These are phyloP conservation scores for Saitozyma sp. DNA, from an alignment of 768 basidiomycete species.

Conservation along the genomic window DNA sequence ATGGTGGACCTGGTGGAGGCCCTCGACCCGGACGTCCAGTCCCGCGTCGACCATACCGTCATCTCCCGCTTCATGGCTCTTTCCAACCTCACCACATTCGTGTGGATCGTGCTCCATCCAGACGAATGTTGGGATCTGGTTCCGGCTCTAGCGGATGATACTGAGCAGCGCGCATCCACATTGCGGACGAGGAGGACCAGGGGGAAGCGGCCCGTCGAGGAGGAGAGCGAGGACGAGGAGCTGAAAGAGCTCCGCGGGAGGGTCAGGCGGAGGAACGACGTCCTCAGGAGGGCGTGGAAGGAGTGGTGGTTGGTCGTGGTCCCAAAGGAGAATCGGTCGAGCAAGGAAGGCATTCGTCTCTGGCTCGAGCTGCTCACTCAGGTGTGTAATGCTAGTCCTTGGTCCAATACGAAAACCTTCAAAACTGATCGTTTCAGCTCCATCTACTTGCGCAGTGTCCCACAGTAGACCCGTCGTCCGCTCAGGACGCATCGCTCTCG, in stretches of 20 bases:
- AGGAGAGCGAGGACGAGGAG: conserved; percentile 5
- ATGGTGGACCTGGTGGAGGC: conserved; percentile 14
- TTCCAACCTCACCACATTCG: conserved; percentile 36
- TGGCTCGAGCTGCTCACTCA: conserved; percentile 34
- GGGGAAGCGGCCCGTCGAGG: background rate
- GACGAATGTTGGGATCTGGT: conserved; percentile 27
- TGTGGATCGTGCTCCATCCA: conserved; percentile 29
- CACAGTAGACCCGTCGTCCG: conserved; percentile 10
- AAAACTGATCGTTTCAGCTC: conserved; percentile 12
- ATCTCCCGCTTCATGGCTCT: conserved; percentile 9
- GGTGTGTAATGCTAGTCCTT: background rate
- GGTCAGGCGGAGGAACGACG: conserved; percentile 27
- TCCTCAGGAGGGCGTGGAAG: conserved; percentile 35
- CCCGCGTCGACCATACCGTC: conserved; percentile 6
- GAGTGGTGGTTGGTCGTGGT: conserved; percentile 36
- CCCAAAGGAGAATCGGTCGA: conserved; percentile 17
- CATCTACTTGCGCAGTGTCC: conserved; percentile 12
- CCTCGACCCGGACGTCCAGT: conserved; percentile 14
- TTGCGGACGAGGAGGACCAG: conserved; percentile 9
- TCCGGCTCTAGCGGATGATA: background rate
- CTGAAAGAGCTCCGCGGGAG: background rate
- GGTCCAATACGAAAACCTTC: background rate
- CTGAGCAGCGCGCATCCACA: background rate
- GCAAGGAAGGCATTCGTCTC: conserved; percentile 20
- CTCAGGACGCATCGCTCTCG: conserved; percentile 9